phyloP scores from a whole-genome alignment of 2,329 filamentous ascomycete species.

The Penicillium sp. region DNA sequence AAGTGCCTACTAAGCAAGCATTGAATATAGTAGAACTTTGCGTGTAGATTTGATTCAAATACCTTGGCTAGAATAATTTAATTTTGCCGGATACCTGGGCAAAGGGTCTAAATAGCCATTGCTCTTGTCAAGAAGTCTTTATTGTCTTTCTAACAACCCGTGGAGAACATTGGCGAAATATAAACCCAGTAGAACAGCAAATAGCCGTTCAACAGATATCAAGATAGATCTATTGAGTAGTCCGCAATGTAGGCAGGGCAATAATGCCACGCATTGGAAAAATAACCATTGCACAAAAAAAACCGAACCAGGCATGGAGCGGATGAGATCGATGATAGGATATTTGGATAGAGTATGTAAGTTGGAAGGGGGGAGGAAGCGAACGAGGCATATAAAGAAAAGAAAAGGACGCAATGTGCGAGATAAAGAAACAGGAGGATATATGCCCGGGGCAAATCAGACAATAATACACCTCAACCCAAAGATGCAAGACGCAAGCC shows the following conservation, averaged over 20 bases:
- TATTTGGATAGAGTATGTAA: slow-evolving; percentile 24
- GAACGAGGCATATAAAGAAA: slow-evolving; percentile 13
- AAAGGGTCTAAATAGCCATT: not conserved
- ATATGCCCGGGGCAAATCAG: slow-evolving; percentile 26
- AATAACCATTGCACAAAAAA: slow-evolving; percentile 4
- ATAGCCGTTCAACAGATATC: not conserved
- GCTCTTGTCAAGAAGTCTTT: slow-evolving; percentile 1
- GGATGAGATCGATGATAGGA: slow-evolving; percentile 17
- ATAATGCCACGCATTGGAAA: slow-evolving; percentile 9
- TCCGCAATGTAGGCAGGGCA: slow-evolving; percentile 17
- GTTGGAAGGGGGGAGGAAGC: slow-evolving; percentile 11
- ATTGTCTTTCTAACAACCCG: not conserved
- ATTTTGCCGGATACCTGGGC: no score
- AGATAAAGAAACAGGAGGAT: slow-evolving; percentile 17
- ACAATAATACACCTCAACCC: slow-evolving; percentile 22
- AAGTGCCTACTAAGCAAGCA: not conserved
- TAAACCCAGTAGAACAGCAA: not conserved
- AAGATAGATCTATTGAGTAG: slow-evolving; percentile 22
- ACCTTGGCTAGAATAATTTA: no score
- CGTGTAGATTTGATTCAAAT: no score
- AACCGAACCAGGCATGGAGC: slow-evolving; percentile 1
- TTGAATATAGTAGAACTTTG: not conserved
- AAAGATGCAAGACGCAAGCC: slow-evolving; percentile 28
- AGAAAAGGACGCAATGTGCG: slow-evolving; percentile 20
- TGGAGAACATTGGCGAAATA: not conserved